These are phyloP conservation scores for Phytopythium ostracodes DNA, from an alignment of 352 stramenopile species.

Conservation along the genomic window DNA sequence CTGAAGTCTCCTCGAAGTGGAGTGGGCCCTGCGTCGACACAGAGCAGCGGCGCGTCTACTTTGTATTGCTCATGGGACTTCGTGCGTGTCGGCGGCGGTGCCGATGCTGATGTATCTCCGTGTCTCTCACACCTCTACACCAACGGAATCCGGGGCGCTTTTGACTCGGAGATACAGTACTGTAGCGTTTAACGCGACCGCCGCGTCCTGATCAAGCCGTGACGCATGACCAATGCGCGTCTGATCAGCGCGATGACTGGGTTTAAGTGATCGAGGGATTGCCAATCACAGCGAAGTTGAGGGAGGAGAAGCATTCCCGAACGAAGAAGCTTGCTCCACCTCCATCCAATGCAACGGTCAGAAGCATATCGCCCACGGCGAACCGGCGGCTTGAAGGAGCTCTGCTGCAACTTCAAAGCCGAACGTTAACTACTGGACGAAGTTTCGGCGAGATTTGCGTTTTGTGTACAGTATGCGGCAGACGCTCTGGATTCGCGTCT, in stretches of 20 bases:
- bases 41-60: conserved; percentile 3
- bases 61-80: no score
- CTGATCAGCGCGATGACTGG: no score
- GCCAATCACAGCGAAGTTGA: not conserved
- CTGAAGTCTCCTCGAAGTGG: not conserved
- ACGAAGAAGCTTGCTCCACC: no score
- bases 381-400: no score
- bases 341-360: no score
- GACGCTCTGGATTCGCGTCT: not conserved
- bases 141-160: not conserved
- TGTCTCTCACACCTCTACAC: not conserved
- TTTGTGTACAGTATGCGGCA: no score
- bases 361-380: no score
- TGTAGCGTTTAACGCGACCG: no score
- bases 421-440: not conserved
- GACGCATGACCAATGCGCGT: not conserved
- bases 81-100: not conserved
- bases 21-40: not conserved
- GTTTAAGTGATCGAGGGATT: not conserved
- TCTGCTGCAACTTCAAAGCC: not conserved
- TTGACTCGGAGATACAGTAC: no score
- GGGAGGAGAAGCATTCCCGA: no score
- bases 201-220: no score
- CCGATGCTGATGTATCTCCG: not conserved
- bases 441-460: no score